A percentile compares a stretch with the other conserved stretches of the same genome.
Evolutionary conservation across 2,329 filamentous ascomycete species (phyloP).

Genomic region (Trichoderma semiorbis): DNA sequence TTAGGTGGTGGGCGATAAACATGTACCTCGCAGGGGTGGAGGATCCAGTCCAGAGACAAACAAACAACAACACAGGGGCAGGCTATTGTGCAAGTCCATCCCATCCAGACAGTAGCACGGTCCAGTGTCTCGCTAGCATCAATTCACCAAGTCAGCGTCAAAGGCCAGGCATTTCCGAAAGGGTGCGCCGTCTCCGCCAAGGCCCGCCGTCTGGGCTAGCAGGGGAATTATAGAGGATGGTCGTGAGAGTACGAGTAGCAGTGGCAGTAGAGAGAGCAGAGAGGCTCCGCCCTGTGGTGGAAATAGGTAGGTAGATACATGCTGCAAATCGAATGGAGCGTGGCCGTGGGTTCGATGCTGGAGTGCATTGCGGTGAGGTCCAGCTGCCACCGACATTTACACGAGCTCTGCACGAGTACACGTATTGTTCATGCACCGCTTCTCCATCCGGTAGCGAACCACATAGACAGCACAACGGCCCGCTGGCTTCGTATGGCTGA

Average conservation of each 20-base stretch:
- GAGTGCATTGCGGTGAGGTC: slow-evolving; percentile 3
- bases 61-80: not conserved
- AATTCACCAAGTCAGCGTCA: not conserved
- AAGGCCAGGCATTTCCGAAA: slow-evolving; percentile 15
- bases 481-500: not conserved
- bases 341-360: not conserved
- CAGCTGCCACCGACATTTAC: not conserved
- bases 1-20: not conserved
- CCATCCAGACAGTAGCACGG: not conserved
- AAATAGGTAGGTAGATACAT: not conserved
- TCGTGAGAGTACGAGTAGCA: not conserved
- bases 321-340: not conserved
- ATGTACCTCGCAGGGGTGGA: not conserved
- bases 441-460: not conserved
- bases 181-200: slow-evolving; percentile 20
- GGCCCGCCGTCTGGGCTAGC: slow-evolving; percentile 19
- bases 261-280: not conserved
- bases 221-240: not conserved
- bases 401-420: not conserved
- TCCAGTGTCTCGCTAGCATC: not conserved
- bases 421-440: not conserved
- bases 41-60: not conserved
- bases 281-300: slow-evolving; percentile 10
- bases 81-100: not conserved
- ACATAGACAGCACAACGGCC: not conserved